phyloP scores from a whole-genome alignment of 768 basidiomycete genomes.

The Lactifluus pinguis region DNA sequence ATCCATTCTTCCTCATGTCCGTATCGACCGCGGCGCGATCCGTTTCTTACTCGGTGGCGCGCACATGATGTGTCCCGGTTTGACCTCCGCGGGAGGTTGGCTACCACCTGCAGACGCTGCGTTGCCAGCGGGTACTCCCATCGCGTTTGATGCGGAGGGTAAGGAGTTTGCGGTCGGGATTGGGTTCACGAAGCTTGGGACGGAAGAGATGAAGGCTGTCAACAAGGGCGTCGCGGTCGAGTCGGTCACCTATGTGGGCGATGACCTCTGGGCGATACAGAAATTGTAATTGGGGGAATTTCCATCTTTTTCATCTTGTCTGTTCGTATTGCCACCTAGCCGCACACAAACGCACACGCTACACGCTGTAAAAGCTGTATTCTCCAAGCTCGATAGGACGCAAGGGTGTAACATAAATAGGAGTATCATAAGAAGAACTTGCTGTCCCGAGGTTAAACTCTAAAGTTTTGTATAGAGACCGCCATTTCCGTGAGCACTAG shows the following conservation, averaged over 20 bases:
- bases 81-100: conserved; percentile 86
- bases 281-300: conserved; percentile 20
- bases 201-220: conserved; percentile 81
- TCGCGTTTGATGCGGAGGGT: conserved; percentile 94
- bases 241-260: conserved; percentile 75
- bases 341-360: no score
- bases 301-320: no score
- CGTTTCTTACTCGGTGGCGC: conserved; percentile 91
- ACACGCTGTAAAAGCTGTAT: no score
- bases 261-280: conserved; percentile 74
- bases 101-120: conserved; percentile 67
- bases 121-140: conserved; percentile 61
- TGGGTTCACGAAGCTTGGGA: conserved; percentile 70
- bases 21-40: conserved; percentile 94
- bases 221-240: conserved; percentile 92
- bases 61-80: conserved; percentile 95
- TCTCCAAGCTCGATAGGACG: not conserved
- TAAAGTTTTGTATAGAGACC: not conserved
- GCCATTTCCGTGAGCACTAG: not conserved
- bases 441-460: conserved; percentile 7
- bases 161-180: conserved; percentile 88
- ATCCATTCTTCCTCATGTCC: conserved; percentile 76
- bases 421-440: not conserved
- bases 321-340: no score
- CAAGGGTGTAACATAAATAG: not conserved